Percentiles rank a stretch among this genome's conserved stretches.
Evolutionary conservation across 495 filamentous ascomycete genomes (phyloP).

Genomic region (Rostrohypoxylon terebratum): DNA sequence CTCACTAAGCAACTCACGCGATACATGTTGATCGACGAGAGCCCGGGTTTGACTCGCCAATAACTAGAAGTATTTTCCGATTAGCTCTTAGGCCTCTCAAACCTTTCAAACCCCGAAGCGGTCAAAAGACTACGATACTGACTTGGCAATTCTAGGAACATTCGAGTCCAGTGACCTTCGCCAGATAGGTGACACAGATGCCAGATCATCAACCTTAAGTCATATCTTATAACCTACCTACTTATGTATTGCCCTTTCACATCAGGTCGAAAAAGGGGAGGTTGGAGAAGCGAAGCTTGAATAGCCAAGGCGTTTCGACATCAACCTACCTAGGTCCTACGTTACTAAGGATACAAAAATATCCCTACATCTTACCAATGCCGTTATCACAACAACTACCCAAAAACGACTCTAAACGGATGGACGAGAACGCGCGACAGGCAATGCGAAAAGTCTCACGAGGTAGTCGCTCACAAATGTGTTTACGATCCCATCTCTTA

Average conservation of each 20-base stretch:
- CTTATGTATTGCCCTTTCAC: background rate
- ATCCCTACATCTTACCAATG: background rate
- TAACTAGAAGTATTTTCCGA: slow-evolving; percentile 23
- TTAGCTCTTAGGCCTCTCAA: slow-evolving; percentile 14
- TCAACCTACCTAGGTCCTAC: no score
- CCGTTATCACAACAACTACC: background rate
- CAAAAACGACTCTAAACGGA: background rate
- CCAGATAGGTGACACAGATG: slow-evolving; percentile 21
- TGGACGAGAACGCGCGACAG: background rate
- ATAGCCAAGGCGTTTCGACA: slow-evolving; percentile 28
- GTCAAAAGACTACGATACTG: slow-evolving; percentile 5
- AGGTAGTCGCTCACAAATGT: background rate
- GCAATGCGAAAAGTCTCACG: background rate
- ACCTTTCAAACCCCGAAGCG: slow-evolving; percentile 10
- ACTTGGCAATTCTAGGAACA: background rate
- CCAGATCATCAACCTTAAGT: slow-evolving; percentile 36
- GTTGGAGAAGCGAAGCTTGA: background rate
- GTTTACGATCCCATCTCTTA: background rate
- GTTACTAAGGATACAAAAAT: background rate
- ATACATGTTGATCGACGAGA: background rate
- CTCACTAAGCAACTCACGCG: slow-evolving; percentile 17
- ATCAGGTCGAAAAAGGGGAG: slow-evolving; percentile 25
- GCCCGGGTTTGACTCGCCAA: slow-evolving; percentile 16
- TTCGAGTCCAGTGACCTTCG: slow-evolving; percentile 7
- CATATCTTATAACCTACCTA: slow-evolving; percentile 11